Conservation (phyloP, 2,329 filamentous ascomycete genomes). For the Orbilia ellipsospora region DNA sequence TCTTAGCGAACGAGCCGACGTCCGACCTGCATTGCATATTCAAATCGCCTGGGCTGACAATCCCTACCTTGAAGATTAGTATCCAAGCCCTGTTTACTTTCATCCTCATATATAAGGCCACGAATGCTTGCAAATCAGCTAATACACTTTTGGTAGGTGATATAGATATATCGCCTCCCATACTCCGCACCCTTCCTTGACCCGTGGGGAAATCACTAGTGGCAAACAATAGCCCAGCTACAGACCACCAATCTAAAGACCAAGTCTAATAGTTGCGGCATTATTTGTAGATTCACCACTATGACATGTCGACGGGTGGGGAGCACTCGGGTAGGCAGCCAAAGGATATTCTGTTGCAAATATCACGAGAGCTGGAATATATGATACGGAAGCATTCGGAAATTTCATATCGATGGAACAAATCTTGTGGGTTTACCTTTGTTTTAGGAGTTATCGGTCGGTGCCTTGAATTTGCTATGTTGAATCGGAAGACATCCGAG, state of each 20-base stretch:
- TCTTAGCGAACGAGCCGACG: conserved; percentile 13
- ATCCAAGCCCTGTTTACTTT: background rate
- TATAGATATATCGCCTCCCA: background rate
- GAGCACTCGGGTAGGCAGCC: background rate
- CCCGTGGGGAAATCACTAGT: background rate
- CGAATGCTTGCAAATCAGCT: background rate
- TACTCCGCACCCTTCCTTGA: background rate
- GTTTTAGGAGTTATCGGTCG: background rate
- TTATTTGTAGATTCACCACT: too few relatives aligned
- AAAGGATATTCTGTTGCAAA: background rate
- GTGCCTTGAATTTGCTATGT: conserved; percentile 9
- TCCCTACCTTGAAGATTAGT: background rate
- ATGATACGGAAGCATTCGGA: background rate
- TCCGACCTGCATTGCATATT: background rate
- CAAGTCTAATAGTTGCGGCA: too few relatives aligned
- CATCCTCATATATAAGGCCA: background rate
- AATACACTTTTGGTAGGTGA: conserved; percentile 5
- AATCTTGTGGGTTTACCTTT: background rate
- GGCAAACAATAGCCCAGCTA: background rate
- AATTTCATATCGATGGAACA: background rate
- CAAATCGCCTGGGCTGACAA: background rate
- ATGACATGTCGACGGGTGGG: background rate
- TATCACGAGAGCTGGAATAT: background rate
- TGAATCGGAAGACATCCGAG: background rate
- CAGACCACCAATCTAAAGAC: too few relatives aligned